Conservation (phyloP, 2,329 filamentous ascomycete genomes). For the Beauveria scarabaeidicola region DNA sequence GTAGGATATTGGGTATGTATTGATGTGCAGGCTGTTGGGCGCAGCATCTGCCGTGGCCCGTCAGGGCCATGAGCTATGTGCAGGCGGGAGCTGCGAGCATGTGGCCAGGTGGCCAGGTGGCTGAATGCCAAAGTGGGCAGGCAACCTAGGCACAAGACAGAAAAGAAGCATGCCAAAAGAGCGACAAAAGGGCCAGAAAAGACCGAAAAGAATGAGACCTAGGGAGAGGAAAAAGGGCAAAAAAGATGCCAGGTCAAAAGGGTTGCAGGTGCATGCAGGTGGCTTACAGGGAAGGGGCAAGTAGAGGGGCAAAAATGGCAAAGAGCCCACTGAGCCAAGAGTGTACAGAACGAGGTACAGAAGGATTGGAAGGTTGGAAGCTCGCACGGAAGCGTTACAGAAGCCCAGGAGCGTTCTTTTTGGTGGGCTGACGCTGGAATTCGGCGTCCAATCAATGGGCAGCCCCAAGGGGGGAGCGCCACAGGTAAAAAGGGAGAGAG, state of each 20-base stretch:
- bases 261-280: not conserved
- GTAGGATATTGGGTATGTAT: too few relatives aligned
- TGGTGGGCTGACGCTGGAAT: not conserved
- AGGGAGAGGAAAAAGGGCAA: not conserved
- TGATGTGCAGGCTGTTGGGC: too few relatives aligned
- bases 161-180: not conserved
- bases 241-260: not conserved
- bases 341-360: not conserved
- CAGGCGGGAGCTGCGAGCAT: not conserved
- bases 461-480: too few relatives aligned
- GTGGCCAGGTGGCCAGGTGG: not conserved
- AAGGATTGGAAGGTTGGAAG: not conserved
- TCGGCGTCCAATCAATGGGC: not conserved
- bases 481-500: too few relatives aligned
- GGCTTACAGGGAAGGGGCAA: not conserved
- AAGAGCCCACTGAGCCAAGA: not conserved
- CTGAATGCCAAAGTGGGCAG: not conserved
- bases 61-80: not conserved
- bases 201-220: not conserved
- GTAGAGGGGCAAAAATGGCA: not conserved
- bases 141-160: not conserved
- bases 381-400: not conserved
- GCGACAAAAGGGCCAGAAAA: not conserved
- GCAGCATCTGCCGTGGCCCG: not conserved
- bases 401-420: not conserved